A percentile compares a stretch with the other conserved stretches of the same genome.
Conservation (phyloP, 169 alveolate genomes). For the Plasmodium cynomolgi region DNA sequence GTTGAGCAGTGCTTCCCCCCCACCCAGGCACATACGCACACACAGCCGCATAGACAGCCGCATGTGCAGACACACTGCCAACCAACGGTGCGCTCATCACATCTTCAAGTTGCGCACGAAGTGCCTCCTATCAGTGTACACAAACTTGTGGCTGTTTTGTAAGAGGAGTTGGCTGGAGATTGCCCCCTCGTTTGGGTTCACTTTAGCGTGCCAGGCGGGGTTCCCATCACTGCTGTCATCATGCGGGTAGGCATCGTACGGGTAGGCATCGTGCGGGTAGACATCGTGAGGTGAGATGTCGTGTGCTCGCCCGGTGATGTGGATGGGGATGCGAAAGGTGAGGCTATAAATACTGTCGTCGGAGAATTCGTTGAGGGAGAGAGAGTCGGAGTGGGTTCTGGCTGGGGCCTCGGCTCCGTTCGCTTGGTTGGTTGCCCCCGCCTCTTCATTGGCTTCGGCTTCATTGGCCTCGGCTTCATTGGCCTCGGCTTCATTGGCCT, state of each 20-base stretch:
- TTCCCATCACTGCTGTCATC: background rate
- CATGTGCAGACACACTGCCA: background rate
- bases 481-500: too few relatives aligned
- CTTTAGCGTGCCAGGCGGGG: background rate
- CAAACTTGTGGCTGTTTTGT: background rate
- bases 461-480: background rate
- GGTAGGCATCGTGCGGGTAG: background rate
- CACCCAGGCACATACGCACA: background rate
- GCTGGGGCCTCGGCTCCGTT: background rate
- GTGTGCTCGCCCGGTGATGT: background rate
- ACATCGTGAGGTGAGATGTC: conserved; percentile 1
- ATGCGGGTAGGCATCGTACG: background rate
- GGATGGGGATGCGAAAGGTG: conserved; percentile 19
- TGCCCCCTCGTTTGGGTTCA: background rate
- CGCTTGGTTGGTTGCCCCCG: too few relatives aligned
- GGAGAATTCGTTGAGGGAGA: background rate
- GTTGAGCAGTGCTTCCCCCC: background rate
- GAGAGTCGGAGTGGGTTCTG: background rate
- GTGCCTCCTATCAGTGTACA: background rate
- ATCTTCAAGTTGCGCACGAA: conserved; percentile 5
- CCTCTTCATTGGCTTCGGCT: background rate
- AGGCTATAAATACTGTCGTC: conserved; percentile 4
- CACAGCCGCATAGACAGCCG: background rate
- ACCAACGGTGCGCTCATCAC: background rate
- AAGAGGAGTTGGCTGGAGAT: background rate